Evolutionary conservation across 2,329 filamentous ascomycete genomes (phyloP).

Genomic region (Knoxdaviesia proteae): DNA sequence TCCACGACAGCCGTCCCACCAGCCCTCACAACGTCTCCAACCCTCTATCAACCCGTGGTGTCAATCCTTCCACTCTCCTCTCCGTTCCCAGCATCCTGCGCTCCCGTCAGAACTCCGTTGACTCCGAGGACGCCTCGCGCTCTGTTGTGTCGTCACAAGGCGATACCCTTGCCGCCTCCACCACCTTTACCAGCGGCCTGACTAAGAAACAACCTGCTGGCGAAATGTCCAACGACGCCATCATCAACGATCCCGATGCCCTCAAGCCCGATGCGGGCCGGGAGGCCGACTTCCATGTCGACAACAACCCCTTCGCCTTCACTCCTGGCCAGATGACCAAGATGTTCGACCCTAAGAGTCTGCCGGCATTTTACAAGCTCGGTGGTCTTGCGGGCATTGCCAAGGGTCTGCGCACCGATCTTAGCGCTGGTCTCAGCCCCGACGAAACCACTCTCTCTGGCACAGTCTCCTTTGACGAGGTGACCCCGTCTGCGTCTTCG

Average conservation of each 20-base stretch:
- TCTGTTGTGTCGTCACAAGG: conserved; percentile 37
- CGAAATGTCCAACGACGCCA: conserved; percentile 25
- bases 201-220: conserved; percentile 17
- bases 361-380: conserved; percentile 60
- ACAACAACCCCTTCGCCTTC: conserved; percentile 71
- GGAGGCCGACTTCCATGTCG: conserved; percentile 53
- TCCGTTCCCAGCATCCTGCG: conserved; percentile 41
- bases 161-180: conserved; percentile 37
- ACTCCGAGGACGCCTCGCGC: conserved; percentile 40
- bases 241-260: conserved; percentile 46
- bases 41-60: no score
- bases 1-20: conserved; percentile 42
- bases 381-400: conserved; percentile 63
- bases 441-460: conserved; percentile 53
- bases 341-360: conserved; percentile 72
- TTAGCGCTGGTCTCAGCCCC: conserved; percentile 50
- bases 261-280: conserved; percentile 57
- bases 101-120: conserved; percentile 48
- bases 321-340: conserved; percentile 68
- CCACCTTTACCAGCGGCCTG: conserved; percentile 21
- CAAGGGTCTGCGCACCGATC: conserved; percentile 54
- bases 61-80: conserved; percentile 27
- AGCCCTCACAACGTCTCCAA: conserved; percentile 45
- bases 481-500: conserved; percentile 14
- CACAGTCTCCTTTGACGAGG: conserved; percentile 51